Evolutionary conservation across 2,329 filamentous ascomycete genomes (phyloP).

Genomic region (Aureobasidium sp.): DNA sequence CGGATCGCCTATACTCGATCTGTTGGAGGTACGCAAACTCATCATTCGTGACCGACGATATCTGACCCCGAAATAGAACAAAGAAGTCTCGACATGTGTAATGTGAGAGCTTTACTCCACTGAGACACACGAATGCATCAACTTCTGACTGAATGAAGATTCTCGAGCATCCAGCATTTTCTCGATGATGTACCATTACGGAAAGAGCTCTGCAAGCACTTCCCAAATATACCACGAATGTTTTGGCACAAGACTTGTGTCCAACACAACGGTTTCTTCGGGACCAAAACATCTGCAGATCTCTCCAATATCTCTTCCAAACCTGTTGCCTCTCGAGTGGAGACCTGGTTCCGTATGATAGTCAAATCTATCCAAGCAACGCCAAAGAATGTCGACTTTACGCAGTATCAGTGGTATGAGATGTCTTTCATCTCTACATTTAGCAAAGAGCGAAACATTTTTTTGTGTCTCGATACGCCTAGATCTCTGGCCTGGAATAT

Average conservation of each 20-base stretch:
- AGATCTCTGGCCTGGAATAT: neutral
- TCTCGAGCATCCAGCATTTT: neutral
- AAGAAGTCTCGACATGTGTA: neutral
- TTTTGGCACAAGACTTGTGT: constrained; percentile 2
- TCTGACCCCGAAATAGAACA: neutral
- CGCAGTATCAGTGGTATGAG: neutral
- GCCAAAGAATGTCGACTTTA: neutral
- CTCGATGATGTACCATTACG: neutral
- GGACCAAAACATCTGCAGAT: neutral
- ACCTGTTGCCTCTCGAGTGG: neutral
- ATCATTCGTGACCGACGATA: neutral
- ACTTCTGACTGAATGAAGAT: neutral
- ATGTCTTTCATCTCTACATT: neutral
- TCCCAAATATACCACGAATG: neutral
- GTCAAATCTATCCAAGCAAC: neutral
- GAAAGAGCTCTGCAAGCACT: neutral
- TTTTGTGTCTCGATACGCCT: neutral
- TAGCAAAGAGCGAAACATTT: neutral
- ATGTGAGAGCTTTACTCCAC: neutral
- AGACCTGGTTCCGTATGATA: constrained; percentile 3
- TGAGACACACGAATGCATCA: neutral
- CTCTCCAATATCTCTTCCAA: neutral
- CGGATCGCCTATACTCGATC: neutral
- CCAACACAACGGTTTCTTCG: constrained; percentile 7
- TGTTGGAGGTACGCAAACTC: neutral